Evolutionary conservation across 345 rosid genomes (phyloP).

Genomic region (Isatis tinctoria): DNA sequence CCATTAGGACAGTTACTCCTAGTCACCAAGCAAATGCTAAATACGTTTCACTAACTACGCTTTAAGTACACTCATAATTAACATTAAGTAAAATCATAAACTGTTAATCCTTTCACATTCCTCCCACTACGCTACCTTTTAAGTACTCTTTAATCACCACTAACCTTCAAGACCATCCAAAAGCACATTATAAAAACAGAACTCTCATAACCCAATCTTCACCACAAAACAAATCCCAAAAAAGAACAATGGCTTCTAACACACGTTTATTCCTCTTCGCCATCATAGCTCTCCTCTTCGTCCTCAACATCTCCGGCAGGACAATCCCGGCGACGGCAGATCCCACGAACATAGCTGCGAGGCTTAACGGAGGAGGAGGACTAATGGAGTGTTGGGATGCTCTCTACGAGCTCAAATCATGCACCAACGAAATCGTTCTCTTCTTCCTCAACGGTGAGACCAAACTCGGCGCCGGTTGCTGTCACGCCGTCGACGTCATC

Average conservation of each 20-base stretch:
- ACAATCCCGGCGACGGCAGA: not conserved
- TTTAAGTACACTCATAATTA: not conserved
- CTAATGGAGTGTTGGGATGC: constrained; percentile 64
- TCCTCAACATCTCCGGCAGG: constrained; percentile 5
- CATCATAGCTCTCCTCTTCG: constrained; percentile 11
- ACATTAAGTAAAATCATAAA: not conserved
- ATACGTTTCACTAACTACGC: not conserved
- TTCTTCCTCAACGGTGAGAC: constrained; percentile 62
- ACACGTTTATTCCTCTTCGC: constrained; percentile 14
- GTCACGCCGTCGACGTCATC: constrained; percentile 48
- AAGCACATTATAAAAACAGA: not conserved
- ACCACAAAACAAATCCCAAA: not conserved
- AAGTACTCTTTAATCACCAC: not conserved
- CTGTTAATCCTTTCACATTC: constrained; percentile 10
- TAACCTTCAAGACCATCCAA: not conserved
- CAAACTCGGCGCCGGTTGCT: constrained; percentile 49
- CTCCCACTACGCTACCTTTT: not conserved
- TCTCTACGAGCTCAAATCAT: constrained; percentile 51
- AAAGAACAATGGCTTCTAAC: constrained; percentile 10
- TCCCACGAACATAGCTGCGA: constrained; percentile 18
- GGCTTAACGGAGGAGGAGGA: constrained; percentile 42
- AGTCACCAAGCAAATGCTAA: not conserved
- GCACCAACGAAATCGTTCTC: constrained; percentile 59
- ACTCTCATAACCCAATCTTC: not conserved
- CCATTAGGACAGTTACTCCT: not conserved